Evolutionary conservation across 495 filamentous ascomycete genomes (phyloP).

Genomic region (Physcia stellaris): DNA sequence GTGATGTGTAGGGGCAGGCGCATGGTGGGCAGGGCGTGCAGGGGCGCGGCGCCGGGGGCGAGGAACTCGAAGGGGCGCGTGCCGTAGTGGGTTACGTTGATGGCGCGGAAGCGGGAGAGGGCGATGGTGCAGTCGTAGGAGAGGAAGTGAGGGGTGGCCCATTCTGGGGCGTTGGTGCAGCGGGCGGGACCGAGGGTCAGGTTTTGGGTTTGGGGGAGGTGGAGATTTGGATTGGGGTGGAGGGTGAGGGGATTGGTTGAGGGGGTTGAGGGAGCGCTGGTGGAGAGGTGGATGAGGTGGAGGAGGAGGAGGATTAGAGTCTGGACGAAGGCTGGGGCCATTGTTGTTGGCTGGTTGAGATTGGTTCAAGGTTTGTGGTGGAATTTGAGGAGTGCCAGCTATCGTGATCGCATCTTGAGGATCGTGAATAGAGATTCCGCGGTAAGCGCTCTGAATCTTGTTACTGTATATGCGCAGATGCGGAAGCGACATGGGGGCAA

Average conservation of each 20-base stretch:
- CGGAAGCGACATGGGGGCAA: no score
- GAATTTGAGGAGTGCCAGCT: no score
- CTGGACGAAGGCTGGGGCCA: background rate
- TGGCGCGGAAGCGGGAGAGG: background rate
- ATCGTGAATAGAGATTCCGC: no score
- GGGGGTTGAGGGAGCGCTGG: background rate
- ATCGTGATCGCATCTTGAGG: no score
- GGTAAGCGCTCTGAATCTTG: no score
- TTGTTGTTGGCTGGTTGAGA: background rate
- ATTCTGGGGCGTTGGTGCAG: background rate
- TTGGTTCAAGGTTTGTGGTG: background rate
- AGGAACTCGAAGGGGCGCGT: constrained; percentile 1
- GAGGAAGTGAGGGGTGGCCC: background rate
- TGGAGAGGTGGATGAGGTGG: background rate
- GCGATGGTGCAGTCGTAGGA: background rate
- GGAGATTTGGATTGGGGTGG: background rate
- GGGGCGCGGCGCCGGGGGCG: background rate
- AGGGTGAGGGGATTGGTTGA: background rate
- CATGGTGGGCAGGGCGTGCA: background rate
- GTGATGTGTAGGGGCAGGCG: background rate
- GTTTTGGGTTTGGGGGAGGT: no score
- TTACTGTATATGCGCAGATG: no score
- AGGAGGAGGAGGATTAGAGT: background rate
- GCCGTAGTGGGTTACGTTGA: background rate
- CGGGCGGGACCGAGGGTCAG: no score